Conservation (phyloP, 257 asterid species). For the Nicotiana knightiana region DNA sequence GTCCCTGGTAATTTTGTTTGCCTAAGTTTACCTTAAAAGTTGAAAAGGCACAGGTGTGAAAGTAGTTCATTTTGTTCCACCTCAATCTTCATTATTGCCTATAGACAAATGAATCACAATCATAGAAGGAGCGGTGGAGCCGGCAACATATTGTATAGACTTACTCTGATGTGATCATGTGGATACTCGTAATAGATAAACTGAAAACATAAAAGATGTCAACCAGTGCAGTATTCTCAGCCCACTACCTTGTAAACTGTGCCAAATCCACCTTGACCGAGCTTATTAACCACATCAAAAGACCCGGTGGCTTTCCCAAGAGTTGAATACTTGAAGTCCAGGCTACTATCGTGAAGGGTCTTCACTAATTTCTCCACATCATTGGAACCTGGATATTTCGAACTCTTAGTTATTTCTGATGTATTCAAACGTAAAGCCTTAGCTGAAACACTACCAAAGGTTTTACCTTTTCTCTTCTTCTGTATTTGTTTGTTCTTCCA, state of each 20-base stretch:
- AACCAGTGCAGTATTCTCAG: background rate
- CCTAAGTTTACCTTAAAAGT: background rate
- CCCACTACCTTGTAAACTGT: constrained; percentile 61
- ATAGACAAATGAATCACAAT: background rate
- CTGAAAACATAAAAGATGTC: background rate
- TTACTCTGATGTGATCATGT: background rate
- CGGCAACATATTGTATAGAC: background rate
- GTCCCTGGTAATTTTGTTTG: background rate
- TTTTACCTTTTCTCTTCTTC: constrained; percentile 71
- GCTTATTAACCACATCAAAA: constrained; percentile 75
- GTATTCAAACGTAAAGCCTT: background rate
- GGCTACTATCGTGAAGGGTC: constrained; percentile 72
- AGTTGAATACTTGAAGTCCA: constrained; percentile 84
- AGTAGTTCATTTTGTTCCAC: background rate
- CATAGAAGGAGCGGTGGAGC: background rate
- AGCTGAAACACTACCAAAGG: background rate
- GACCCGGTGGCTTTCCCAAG: constrained; percentile 84
- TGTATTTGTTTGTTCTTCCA: constrained; percentile 53
- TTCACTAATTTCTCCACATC: constrained; percentile 55
- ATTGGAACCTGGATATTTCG: constrained; percentile 34
- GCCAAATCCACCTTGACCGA: constrained; percentile 95
- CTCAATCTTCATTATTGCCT: background rate
- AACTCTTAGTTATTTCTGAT: background rate
- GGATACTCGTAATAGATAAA: background rate
- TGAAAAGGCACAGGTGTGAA: background rate